Evolutionary conservation across 2,329 filamentous ascomycete species (phyloP).

Genomic region (Didymella pinodella): DNA sequence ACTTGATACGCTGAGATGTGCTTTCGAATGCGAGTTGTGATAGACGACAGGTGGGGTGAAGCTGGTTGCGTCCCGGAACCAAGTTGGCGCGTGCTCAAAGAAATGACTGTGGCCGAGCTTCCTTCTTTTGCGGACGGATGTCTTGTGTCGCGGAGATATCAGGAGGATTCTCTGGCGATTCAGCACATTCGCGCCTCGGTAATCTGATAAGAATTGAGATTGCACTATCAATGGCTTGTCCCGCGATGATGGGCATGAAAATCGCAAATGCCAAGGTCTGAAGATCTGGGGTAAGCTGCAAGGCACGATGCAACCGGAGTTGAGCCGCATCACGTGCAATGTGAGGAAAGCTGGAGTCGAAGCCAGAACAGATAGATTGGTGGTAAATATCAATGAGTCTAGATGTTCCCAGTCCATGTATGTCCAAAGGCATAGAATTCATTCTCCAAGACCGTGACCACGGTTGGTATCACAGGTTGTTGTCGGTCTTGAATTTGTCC

Average conservation of each 20-base stretch:
- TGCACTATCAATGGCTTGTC: slow-evolving; percentile 4
- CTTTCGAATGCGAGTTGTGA: not conserved
- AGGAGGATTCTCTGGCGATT: not conserved
- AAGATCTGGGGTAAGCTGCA: slow-evolving; percentile 31
- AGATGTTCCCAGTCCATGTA: not conserved
- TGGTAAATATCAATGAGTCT: slow-evolving; percentile 2
- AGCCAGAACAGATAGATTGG: not conserved
- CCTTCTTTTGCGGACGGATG: not conserved
- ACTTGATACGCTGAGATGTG: not conserved
- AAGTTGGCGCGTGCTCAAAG: slow-evolving; percentile 9
- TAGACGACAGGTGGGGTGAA: not conserved
- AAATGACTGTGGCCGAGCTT: slow-evolving; percentile 2
- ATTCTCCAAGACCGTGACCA: not conserved
- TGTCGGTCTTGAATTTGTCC: slow-evolving; percentile 73
- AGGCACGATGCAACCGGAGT: slow-evolving; percentile 24
- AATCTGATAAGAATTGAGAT: not conserved
- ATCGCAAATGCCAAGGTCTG: slow-evolving; percentile 31
- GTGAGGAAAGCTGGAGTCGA: not conserved
- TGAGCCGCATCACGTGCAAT: slow-evolving; percentile 28
- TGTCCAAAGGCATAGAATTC: not conserved
- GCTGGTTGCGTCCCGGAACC: not conserved
- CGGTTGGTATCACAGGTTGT: slow-evolving; percentile 44
- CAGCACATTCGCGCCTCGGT: not conserved
- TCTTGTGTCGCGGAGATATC: not conserved
- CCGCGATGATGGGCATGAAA: slow-evolving; percentile 32